Conservation (phyloP, 371 early-diverging fungal genomes). For the Nematocida homosporus region DNA sequence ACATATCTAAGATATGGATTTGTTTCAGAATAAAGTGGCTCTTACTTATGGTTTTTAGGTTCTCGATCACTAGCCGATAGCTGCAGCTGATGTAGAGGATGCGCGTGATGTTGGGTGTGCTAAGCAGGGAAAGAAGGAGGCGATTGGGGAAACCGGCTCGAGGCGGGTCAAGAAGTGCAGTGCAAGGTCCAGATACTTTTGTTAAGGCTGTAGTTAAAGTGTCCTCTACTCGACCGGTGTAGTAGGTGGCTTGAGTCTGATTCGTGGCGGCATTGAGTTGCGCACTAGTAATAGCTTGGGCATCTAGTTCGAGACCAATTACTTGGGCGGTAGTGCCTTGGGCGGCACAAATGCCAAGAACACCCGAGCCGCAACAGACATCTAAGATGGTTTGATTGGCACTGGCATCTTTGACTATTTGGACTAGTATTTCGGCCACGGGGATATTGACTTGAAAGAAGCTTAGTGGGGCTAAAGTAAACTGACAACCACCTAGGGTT, state of each 20-base stretch:
- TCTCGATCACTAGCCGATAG: conserved; percentile 70
- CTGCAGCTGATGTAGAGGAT: conserved; percentile 76
- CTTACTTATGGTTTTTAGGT: conserved; percentile 71
- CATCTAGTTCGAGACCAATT: conserved; percentile 74
- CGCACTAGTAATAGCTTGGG: conserved; percentile 75
- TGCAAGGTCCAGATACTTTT: background rate
- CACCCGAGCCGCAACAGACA: conserved; percentile 80
- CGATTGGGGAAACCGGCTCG: conserved; percentile 64
- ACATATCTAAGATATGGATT: conserved; percentile 43
- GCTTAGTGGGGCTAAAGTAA: conserved; percentile 73
- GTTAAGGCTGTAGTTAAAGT: conserved; percentile 27
- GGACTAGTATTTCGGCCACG: conserved; percentile 72
- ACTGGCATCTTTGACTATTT: conserved; percentile 25
- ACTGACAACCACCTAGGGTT: conserved; percentile 54
- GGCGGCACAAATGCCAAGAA: conserved; percentile 77
- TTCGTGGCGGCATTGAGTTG: conserved; percentile 72
- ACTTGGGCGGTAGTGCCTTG: conserved; percentile 69
- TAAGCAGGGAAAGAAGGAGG: conserved; percentile 72
- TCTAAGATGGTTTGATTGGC: conserved; percentile 65
- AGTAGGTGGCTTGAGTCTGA: conserved; percentile 62
- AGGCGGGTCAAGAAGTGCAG: conserved; percentile 75
- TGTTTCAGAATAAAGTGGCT: conserved; percentile 6
- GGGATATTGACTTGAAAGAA: conserved; percentile 78
- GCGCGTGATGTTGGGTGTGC: conserved; percentile 69
- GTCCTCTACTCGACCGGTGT: conserved; percentile 69